Evolutionary conservation across 352 stramenopile genomes (phyloP).

Genomic region (Phytophthora colocasiae): DNA sequence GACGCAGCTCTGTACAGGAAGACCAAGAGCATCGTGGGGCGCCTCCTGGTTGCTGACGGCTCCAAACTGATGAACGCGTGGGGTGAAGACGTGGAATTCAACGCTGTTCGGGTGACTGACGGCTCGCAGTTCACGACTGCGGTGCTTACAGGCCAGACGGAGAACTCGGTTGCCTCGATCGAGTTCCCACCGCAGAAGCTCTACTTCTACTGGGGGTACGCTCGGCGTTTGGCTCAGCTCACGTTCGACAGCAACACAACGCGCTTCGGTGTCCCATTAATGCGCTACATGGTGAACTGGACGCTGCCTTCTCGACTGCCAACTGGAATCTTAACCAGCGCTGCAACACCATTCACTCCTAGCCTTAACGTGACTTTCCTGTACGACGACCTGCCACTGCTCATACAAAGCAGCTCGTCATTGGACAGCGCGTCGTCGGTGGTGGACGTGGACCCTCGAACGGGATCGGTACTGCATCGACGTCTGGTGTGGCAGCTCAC

Average conservation of each 20-base stretch:
- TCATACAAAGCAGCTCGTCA: conserved; percentile 33
- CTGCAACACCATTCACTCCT: not conserved
- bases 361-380: conserved; percentile 61
- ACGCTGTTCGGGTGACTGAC: conserved; percentile 43
- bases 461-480: conserved; percentile 55
- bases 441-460: conserved; percentile 60
- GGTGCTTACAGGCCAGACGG: conserved; percentile 34
- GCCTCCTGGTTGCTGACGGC: conserved; percentile 51
- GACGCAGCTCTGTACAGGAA: conserved; percentile 38
- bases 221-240: conserved; percentile 49
- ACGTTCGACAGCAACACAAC: conserved; percentile 54
- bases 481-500: conserved; percentile 63
- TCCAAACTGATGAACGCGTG: conserved; percentile 37
- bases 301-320: conserved; percentile 42
- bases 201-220: conserved; percentile 63
- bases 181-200: conserved; percentile 53
- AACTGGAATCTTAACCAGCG: conserved; percentile 31
- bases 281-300: conserved; percentile 63
- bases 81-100: conserved; percentile 38
- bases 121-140: conserved; percentile 68
- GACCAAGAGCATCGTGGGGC: conserved; percentile 45
- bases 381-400: conserved; percentile 48
- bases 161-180: conserved; percentile 12
- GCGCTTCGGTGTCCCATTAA: conserved; percentile 53
- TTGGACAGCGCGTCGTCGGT: conserved; percentile 17